These are phyloP conservation scores for Phytophthora brassicae DNA, from an alignment of 352 stramenopile species.

Conservation along the genomic window DNA sequence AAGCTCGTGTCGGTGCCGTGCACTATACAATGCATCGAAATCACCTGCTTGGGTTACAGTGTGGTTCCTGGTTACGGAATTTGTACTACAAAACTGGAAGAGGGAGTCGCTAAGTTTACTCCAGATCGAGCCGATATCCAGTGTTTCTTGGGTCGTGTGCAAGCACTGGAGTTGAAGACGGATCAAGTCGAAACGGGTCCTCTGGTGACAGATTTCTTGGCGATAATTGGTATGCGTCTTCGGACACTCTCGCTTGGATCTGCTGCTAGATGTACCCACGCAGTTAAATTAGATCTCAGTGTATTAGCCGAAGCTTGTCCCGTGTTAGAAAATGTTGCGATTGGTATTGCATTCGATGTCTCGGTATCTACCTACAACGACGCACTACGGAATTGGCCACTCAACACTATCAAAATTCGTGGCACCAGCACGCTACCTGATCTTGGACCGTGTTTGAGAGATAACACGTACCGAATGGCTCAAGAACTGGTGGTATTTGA, in stretches of 20 bases:
- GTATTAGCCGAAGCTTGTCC: not conserved
- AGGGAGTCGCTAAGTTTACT: not conserved
- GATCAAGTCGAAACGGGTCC: not conserved
- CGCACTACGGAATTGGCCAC: not conserved
- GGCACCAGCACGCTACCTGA: not conserved
- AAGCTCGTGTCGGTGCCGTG: not conserved
- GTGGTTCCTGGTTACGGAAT: not conserved
- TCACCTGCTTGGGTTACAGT: not conserved
- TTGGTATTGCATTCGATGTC: not conserved
- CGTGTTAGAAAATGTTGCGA: not conserved
- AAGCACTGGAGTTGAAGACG: not conserved
- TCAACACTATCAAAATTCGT: slow-evolving; percentile 9
- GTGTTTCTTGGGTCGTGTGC: not conserved
- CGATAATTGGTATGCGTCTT: not conserved
- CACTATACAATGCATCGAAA: not conserved
- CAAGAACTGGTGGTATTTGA: slow-evolving; percentile 2
- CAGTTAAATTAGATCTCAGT: not conserved
- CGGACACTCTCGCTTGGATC: not conserved
- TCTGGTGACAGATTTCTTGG: not conserved
- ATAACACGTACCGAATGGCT: not conserved
- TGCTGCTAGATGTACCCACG: too few species aligned
- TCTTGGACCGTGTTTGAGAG: not conserved
- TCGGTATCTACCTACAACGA: not conserved
- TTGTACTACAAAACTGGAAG: not conserved
- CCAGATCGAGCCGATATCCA: too few species aligned